These are phyloP conservation scores for Avena insularis DNA, from an alignment of 176 grass and related monocot genomes.

Conservation along the genomic window DNA sequence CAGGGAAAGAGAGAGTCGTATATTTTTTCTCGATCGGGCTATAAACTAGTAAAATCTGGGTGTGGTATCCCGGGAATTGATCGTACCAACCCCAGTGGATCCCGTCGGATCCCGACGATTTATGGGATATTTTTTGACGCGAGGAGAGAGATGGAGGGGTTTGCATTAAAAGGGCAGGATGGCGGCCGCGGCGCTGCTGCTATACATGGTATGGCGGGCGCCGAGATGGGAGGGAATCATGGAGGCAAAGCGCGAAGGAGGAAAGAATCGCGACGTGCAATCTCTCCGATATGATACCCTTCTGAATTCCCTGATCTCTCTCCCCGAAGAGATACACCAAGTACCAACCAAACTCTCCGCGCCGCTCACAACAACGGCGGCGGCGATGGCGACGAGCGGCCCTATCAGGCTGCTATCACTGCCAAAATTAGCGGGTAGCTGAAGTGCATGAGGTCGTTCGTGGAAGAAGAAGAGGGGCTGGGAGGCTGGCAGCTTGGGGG, in stretches of 20 bases:
- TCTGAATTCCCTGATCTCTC: no score
- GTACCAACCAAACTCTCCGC: no score
- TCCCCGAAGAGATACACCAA: no score
- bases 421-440: background rate
- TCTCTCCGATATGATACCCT: no score
- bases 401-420: background rate
- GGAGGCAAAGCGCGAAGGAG: background rate
- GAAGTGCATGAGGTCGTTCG: background rate
- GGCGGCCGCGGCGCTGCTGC: background rate
- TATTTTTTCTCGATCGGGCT: background rate
- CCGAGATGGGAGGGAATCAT: background rate
- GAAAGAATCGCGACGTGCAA: background rate
- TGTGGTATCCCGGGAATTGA: background rate
- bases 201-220: constrained; percentile 7
- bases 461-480: background rate
- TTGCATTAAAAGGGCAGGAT: constrained; percentile 44
- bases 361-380: no score
- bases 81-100: constrained; percentile 18
- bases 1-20: background rate
- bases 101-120: constrained; percentile 57
- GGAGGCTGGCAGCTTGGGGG: background rate
- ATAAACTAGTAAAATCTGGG: no score
- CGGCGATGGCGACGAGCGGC: no score
- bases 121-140: constrained; percentile 12
- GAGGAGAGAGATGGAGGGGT: background rate